Evolutionary conservation across 345 rosid species (phyloP).

Genomic region (Syzygium aqueum): DNA sequence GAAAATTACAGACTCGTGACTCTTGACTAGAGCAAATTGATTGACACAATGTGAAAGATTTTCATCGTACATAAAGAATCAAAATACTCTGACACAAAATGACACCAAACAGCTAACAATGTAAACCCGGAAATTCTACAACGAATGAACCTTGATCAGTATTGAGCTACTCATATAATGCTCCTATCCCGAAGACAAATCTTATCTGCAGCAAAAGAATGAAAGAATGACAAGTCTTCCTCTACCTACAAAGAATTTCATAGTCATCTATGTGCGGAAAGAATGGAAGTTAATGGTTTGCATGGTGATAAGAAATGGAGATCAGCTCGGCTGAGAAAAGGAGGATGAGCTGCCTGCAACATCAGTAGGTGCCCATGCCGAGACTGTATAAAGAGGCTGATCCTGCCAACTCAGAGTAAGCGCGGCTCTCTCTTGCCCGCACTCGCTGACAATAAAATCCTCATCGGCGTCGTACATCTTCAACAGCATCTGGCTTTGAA

Average conservation of each 20-base stretch:
- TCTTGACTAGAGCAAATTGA: not conserved
- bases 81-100: conserved; percentile 5
- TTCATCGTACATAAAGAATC: conserved; percentile 34
- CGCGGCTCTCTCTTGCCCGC: conserved; percentile 36
- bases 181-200: conserved; percentile 6
- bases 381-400: conserved; percentile 81
- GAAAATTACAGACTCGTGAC: not conserved
- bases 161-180: conserved; percentile 13
- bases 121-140: not conserved
- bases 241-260: conserved; percentile 29
- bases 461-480: conserved; percentile 55
- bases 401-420: conserved; percentile 71
- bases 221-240: not conserved
- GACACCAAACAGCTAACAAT: not conserved
- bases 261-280: conserved; percentile 23
- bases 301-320: conserved; percentile 14
- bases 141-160: conserved; percentile 8
- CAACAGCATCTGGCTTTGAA: conserved; percentile 82
- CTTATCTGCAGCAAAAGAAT: conserved; percentile 31
- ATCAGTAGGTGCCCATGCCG: conserved; percentile 68
- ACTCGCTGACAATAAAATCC: conserved; percentile 31
- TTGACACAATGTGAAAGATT: not conserved
- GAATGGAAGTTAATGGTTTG: conserved; percentile 7
- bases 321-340: conserved; percentile 45
- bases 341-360: conserved; percentile 53